Evolutionary conservation across 1,284 basidiomycete genomes (phyloP).

Genomic region (Apiotrichum montevideense): DNA sequence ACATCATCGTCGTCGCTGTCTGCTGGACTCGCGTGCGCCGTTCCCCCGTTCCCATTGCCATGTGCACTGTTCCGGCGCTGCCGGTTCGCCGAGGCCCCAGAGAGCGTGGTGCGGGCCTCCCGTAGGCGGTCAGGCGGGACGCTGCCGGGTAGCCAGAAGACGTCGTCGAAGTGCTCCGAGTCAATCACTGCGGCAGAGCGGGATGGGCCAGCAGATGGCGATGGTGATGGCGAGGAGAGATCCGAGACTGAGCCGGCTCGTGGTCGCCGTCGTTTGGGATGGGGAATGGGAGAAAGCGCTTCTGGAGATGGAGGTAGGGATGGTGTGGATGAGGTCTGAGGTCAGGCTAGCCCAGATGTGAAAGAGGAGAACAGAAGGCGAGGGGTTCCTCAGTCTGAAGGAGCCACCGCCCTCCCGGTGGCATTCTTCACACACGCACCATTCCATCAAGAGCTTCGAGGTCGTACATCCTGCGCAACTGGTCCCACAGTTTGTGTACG

Average conservation of each 20-base stretch:
- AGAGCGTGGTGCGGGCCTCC: background rate
- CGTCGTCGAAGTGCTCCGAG: constrained; percentile 13
- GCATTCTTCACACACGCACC: constrained; percentile 50
- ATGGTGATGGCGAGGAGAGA: constrained; percentile 8
- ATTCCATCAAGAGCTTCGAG: constrained; percentile 68
- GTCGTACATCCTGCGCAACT: constrained; percentile 65
- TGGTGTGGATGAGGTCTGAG: constrained; percentile 13
- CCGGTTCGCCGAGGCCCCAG: background rate
- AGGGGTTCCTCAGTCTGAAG: no score
- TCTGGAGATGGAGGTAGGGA: constrained; percentile 16
- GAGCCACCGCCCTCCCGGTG: background rate
- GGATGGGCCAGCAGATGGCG: constrained; percentile 2
- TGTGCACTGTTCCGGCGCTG: no score
- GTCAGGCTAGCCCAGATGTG: background rate
- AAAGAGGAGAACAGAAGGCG: background rate
- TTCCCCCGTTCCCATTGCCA: no score
- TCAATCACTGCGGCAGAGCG: constrained; percentile 11
- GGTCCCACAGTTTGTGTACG: constrained; percentile 64
- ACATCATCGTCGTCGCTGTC: constrained; percentile 7
- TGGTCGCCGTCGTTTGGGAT: constrained; percentile 11
- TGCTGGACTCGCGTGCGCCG: background rate
- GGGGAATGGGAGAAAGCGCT: constrained; percentile 14
- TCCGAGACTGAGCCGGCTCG: constrained; percentile 11
- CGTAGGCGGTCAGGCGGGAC: background rate
- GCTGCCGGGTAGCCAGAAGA: constrained; percentile 14